Base-by-base conservation (phyloP, 305 asterid genomes). In the Coffea humblotiana region DNA sequence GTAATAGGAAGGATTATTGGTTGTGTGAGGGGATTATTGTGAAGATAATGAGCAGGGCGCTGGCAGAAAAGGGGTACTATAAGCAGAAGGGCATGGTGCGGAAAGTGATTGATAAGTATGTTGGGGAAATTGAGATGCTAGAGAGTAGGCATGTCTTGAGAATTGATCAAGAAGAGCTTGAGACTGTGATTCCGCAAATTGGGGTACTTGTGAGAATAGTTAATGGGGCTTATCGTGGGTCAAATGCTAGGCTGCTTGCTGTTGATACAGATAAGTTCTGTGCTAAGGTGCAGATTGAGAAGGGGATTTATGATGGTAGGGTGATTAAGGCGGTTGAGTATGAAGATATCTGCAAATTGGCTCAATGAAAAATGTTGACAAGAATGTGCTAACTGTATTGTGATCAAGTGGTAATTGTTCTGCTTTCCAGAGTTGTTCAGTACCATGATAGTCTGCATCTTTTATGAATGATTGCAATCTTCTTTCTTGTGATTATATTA, bases 1-100 rank as follows among this genome's bases (percentile, higher is more conserved):
- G 80, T 78, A 95, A 92, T 77, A 86, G 98, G 87, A 93, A 95
- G 88, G 98, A 95, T 82, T 90, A 95, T 77, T 95, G 99, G 99
- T 77, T 95, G 81, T 93, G 86, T 25, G 88, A 87, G 75, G 98
- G 97, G 76, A 90, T 93, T 52, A 74, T 89, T 58, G 99, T 92
- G 78, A 95, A 95, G 89, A 94, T 95, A 77, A 90, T 93, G 98
- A 90, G 97, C 73, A 92, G 90, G 85, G 90, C 87, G n/a, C 87
- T 93, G 88, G 94, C 83, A 1, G 93, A 88, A 37, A 93, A 90
- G 81, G 97, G 98, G 77, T 92, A 93, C 80, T 95, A 93, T 76
- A 95, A 95, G 91, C 96, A 93, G 85, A 95, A 95, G 82, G 98
- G 98, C 3, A 84, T 92, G 29, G 91, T 95, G 77, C 79, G 89